phyloP scores from a whole-genome alignment of 2,329 filamentous ascomycete species.

The Aspergillus fischeri region DNA sequence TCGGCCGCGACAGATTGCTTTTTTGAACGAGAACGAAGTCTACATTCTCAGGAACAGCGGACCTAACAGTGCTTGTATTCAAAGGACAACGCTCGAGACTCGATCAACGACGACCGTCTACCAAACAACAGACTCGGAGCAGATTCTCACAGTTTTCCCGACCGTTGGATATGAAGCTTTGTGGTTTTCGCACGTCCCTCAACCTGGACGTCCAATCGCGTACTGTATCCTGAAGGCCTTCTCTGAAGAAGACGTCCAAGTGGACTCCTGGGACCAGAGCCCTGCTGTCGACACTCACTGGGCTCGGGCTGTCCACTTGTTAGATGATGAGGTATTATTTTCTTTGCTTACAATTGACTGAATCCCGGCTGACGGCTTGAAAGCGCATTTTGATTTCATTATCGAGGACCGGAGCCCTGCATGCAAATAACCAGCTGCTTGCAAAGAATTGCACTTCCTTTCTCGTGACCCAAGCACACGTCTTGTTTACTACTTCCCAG shows the following conservation, averaged over 20 bases:
- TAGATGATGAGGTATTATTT: conserved; percentile 37
- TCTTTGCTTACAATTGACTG: neutral
- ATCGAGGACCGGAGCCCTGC: conserved; percentile 71
- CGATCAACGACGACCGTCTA: conserved; percentile 28
- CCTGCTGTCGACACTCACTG: conserved; percentile 36
- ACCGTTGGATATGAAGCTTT: conserved; percentile 31
- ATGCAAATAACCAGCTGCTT: conserved; percentile 68
- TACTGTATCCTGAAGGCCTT: conserved; percentile 29
- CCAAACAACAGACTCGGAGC: conserved; percentile 28
- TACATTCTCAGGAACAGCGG: conserved; percentile 39
- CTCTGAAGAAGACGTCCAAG: conserved; percentile 14
- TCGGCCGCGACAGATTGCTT: conserved; percentile 45
- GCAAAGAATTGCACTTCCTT: conserved; percentile 92
- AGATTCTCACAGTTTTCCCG: conserved; percentile 36
- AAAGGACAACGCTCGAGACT: conserved; percentile 33
- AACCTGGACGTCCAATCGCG: conserved; percentile 21
- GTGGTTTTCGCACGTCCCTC: conserved; percentile 34
- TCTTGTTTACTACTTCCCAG: conserved; percentile 88
- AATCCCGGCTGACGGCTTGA: conserved; percentile 10
- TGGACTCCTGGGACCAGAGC: conserved; percentile 27
- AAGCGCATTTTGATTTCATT: conserved; percentile 59
- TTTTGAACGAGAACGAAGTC: conserved; percentile 41
- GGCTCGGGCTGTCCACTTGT: conserved; percentile 33
- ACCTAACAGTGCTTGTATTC: conserved; percentile 26
- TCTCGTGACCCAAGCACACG: conserved; percentile 70